Evolutionary conservation across 2,329 filamentous ascomycete species (phyloP), one percentile per base, ranked within the genome.

Genomic region (Venturiaceae sp.): DNA sequence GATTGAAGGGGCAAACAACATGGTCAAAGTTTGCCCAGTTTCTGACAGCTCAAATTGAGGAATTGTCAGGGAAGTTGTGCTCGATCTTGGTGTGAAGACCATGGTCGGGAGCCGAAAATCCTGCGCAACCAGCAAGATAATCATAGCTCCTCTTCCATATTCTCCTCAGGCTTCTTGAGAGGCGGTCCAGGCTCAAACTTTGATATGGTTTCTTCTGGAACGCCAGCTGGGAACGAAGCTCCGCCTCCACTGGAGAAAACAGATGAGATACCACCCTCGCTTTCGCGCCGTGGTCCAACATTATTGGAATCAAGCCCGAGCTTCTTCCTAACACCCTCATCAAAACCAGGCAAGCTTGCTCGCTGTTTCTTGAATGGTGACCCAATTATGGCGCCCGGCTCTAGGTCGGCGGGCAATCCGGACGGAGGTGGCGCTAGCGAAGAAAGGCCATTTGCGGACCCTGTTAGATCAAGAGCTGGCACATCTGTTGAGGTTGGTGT

Each of bases 351-450:
- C 26, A 83, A 65, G 64, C 84, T 88, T 1, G 85, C 81, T 36
- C 88, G 79, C 60, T 88, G 85, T 68, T 86, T 90, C 78, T 91
- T 91, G 65, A 89, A 79, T 1, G 88, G 88, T 63, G 86, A 90
- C 53, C 84, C 86, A 23, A 90, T 70, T 4, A 75, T 68, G 7
- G 70, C 69, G 23, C 44, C 55, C 30, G 53, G 37, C 14, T 33
- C 34, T 11, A 44, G 21, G 8, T 39, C 54, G 16, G 54, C 34
- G 16, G 21, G 72, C 5, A 79, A 69, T 53, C 78, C 77, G 21
- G 59, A 60, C 2, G 65, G 61, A 54, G 64, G 23, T 55, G 62
- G 56, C 26, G 44, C 19, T 5, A 50, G n/a, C 65, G 23, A 65
- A 65, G 1, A 70, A n/a, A 11, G 41, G 14, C 41, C 55, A 13